Percentiles rank a stretch among this genome's conserved stretches.
These are phyloP conservation scores for Suillus decipiens DNA, from an alignment of 768 basidiomycete genomes.

Conservation along the genomic window DNA sequence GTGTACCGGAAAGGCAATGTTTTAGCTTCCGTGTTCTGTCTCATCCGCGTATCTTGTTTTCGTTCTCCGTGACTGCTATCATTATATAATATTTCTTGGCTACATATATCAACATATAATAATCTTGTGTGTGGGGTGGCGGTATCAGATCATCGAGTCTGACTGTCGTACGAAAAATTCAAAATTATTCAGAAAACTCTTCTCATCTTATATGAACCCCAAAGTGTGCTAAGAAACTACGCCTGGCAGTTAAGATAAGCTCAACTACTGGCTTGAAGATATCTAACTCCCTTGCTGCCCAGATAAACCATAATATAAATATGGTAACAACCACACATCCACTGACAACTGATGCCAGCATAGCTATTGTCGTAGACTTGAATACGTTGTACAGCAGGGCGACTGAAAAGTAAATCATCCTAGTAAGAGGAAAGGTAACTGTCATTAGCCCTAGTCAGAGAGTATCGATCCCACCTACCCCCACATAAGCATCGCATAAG, in stretches of 20 bases:
- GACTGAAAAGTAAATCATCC: conserved; percentile 14
- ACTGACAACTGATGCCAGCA: conserved; percentile 1
- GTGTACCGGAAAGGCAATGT: too few species aligned
- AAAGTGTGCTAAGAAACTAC: neutral
- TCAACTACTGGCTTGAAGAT: neutral
- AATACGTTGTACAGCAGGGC: conserved; percentile 7
- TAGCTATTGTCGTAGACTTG: neutral
- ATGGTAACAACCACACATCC: conserved; percentile 8
- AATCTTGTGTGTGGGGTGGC: neutral
- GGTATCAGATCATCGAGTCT: neutral
- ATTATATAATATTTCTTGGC: neutral
- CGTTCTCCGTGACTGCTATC: neutral
- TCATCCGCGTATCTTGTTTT: neutral
- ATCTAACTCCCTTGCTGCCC: conserved; percentile 2
- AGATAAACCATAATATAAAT: conserved; percentile 9
- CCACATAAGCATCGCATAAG: conserved; percentile 55
- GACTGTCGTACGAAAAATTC: neutral
- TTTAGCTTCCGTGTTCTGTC: neutral
- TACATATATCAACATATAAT: neutral
- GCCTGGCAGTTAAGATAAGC: neutral
- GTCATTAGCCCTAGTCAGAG: neutral
- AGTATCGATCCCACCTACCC: conserved; percentile 36
- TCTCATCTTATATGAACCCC: neutral
- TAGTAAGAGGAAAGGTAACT: neutral
- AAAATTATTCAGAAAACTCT: neutral